Evolutionary conservation across 345 rosid species (phyloP).

Genomic region (Arabis hirsuta): DNA sequence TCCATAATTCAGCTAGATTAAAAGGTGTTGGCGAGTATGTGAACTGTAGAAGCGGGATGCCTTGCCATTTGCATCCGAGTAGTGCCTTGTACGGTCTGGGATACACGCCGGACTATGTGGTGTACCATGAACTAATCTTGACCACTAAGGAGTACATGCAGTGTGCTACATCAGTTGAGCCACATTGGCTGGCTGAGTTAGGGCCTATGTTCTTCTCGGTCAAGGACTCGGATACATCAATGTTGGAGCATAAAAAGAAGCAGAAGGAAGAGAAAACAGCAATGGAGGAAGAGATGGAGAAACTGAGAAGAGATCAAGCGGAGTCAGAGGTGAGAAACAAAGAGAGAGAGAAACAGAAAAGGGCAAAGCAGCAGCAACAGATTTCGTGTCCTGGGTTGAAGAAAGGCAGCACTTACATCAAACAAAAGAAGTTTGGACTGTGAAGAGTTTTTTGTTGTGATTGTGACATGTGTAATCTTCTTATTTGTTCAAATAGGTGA

Average conservation of each 20-base stretch:
- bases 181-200: constrained; percentile 91
- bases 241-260: constrained; percentile 89
- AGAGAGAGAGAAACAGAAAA: constrained; percentile 61
- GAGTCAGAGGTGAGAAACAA: constrained; percentile 58
- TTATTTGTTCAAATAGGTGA: constrained; percentile 17
- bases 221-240: constrained; percentile 84
- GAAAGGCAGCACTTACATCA: constrained; percentile 68
- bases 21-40: constrained; percentile 98
- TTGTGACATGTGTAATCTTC: neutral
- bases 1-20: constrained; percentile 86
- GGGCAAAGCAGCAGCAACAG: constrained; percentile 75
- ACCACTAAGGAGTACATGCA: constrained; percentile 98
- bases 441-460: constrained; percentile 29
- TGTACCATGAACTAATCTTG: constrained; percentile 87
- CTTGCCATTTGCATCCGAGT: constrained; percentile 93
- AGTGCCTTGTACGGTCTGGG: constrained; percentile 93
- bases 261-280: constrained; percentile 91
- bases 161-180: constrained; percentile 92
- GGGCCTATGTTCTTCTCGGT: constrained; percentile 98
- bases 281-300: constrained; percentile 97
- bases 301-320: constrained; percentile 74
- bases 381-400: constrained; percentile 71
- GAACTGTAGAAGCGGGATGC: constrained; percentile 85
- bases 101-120: constrained; percentile 83
- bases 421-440: constrained; percentile 84